Evolutionary conservation across 805 yeast genomes (phyloP).

Genomic region (Lipomyces japonicus): DNA sequence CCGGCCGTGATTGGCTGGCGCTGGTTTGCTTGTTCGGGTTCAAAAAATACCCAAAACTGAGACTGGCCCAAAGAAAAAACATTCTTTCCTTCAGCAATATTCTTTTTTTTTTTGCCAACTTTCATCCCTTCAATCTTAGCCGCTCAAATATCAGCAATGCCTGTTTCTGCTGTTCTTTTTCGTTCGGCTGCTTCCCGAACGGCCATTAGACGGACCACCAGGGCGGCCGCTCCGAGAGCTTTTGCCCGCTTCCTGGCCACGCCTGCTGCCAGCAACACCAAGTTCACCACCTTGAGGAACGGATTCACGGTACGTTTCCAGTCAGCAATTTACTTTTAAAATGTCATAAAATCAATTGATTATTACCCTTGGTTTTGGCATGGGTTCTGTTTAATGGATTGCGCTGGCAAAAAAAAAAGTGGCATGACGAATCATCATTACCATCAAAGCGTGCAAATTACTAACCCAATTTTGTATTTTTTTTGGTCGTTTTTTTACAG

Average conservation of each 20-base stretch:
- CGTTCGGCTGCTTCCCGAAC: constrained; percentile 21
- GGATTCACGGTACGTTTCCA: constrained; percentile 68
- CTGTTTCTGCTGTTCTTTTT: constrained; percentile 28
- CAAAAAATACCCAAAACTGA: too few relatives aligned
- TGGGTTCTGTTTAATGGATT: too few relatives aligned
- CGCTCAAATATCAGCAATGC: constrained; percentile 10
- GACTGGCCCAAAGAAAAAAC: too few relatives aligned
- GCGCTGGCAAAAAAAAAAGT: background rate
- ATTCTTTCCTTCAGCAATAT: constrained; percentile 1
- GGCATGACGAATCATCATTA: background rate
- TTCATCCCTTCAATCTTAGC: constrained; percentile 2
- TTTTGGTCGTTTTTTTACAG: too few relatives aligned
- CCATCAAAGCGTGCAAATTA: background rate
- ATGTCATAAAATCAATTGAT: too few relatives aligned
- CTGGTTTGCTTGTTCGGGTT: too few relatives aligned
- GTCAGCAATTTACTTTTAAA: background rate
- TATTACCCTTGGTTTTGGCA: too few relatives aligned
- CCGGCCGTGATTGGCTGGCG: too few relatives aligned
- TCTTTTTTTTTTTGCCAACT: constrained; percentile 1
- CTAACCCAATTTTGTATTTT: background rate
- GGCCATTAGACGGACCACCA: constrained; percentile 18
- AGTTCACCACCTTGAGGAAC: constrained; percentile 74
- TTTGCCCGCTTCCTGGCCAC: constrained; percentile 29
- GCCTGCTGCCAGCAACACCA: constrained; percentile 45
- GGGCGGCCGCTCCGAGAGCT: constrained; percentile 6